A percentile compares a stretch with the other conserved stretches of the same genome.
Conservation (phyloP, 306 rosid genomes). For the Cicer judaicum region DNA sequence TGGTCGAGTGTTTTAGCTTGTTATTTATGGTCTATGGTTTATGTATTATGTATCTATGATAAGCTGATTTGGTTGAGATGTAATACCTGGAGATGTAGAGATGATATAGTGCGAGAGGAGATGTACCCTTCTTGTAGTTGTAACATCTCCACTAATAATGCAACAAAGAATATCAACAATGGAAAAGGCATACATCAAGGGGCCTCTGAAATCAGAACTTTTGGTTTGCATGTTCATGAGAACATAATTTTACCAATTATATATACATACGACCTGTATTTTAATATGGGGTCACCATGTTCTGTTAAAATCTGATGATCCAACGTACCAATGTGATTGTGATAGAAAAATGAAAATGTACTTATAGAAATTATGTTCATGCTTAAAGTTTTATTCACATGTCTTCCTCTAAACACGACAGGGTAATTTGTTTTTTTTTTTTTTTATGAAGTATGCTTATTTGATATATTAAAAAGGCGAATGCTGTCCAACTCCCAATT, state of each 20-base stretch:
- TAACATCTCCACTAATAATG: conserved; percentile 16
- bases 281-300: conserved; percentile 33
- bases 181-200: conserved; percentile 3
- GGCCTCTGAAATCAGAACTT: conserved; percentile 17
- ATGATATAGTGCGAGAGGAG: conserved; percentile 40
- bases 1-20: conserved; percentile 11
- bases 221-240: conserved; percentile 37
- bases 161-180: not conserved
- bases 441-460: not conserved
- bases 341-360: not conserved
- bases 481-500: too few species aligned
- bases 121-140: conserved; percentile 31
- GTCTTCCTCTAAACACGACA: not conserved
- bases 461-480: too few species aligned
- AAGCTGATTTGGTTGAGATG: conserved; percentile 44
- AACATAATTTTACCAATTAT: conserved; percentile 45
- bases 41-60: not conserved
- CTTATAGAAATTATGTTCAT: not conserved
- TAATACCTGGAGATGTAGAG: conserved; percentile 23
- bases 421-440: too few species aligned
- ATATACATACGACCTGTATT: conserved; percentile 41
- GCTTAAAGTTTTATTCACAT: not conserved
- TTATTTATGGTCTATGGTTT: conserved; percentile 45
- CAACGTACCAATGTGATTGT: conserved; percentile 45
- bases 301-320: conserved; percentile 50